Evolutionary conservation across 2,329 filamentous ascomycete genomes (phyloP), one percentile per base, ranked within the genome.

Genomic region (Daldinia sp.): DNA sequence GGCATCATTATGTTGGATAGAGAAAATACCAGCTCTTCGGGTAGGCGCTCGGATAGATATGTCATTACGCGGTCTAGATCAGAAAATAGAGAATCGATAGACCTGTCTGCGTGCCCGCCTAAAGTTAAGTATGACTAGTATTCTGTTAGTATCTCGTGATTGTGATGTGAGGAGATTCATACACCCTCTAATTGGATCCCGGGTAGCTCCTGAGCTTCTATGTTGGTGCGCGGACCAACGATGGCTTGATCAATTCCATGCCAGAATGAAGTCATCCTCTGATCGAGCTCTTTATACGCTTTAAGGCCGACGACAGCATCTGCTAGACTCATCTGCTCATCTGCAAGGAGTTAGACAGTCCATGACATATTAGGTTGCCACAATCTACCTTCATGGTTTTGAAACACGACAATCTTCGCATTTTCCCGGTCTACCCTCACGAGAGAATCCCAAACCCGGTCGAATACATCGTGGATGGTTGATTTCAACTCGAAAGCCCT

Each of bases 1-100:
- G 90, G 89, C 78, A 97, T 87, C 77, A 98, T 87, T 7, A 88
- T 86, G 12, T 86, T 83, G 0, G 92, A 92, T 1, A 98, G 81
- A 0, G 88, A 84, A 53, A 84, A 81, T 1, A 89, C 78, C 5
- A 91, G 81, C 33, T 88, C 84, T 9, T 80, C 63, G 0, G 89
- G 88, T 0, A 91, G 78, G 46, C 81, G 82, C 18, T 81, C 75
- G 3, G 85, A 81, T 1, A 91, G 77, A 72, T 88, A 90, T 1
- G 76, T 74, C 55, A 90, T 81, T 0, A 88, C 75, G 3, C 76
- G 79, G 65, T 84, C 81, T 4, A 91, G 77, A 69, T 91, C 88
- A 3, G 76, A 71, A 41, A 90, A 84, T 0, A 91, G 79, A 0
- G 83, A 80, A 30, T 85, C 79, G 7, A 89, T 81, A 0, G 82